phyloP scores from a whole-genome alignment of 2,329 filamentous ascomycete species.

The Talaromyces marneffei region DNA sequence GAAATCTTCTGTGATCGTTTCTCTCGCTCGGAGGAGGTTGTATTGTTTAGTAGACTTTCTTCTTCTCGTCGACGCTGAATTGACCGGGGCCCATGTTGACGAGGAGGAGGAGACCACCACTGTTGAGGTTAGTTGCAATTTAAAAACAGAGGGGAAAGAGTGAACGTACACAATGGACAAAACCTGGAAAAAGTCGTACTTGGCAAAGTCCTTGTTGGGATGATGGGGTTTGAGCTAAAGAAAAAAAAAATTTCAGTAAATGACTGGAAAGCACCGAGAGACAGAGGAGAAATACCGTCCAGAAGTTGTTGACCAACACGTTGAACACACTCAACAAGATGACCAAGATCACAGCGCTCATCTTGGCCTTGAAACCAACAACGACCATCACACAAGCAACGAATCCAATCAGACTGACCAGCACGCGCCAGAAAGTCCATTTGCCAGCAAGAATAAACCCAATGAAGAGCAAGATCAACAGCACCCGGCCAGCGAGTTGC shows the following conservation, averaged over 20 bases:
- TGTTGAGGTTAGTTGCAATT: slow-evolving; percentile 27
- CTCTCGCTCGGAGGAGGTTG: background rate
- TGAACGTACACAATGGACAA: slow-evolving; percentile 79
- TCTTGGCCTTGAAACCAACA: slow-evolving; percentile 99
- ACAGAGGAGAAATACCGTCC: slow-evolving; percentile 66
- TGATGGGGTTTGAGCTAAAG: slow-evolving; percentile 86
- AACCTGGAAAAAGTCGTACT: slow-evolving; percentile 99
- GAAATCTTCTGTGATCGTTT: background rate
- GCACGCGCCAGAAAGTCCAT: slow-evolving; percentile 82
- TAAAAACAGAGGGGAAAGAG: background rate
- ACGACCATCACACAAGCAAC: slow-evolving; percentile 97
- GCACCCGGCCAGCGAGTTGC: slow-evolving; percentile 89
- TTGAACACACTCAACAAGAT: slow-evolving; percentile 96
- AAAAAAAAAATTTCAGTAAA: background rate
- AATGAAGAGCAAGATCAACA: slow-evolving; percentile 95
- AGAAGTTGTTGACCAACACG: slow-evolving; percentile 98
- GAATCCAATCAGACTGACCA: slow-evolving; percentile 78
- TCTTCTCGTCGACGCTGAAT: slow-evolving; percentile 99
- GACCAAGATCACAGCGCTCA: slow-evolving; percentile 90
- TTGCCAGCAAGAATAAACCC: slow-evolving; percentile 94
- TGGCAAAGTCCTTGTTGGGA: slow-evolving; percentile 99
- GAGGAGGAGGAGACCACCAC: slow-evolving; percentile 84
- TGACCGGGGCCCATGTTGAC: slow-evolving; percentile 98
- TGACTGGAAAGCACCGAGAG: background rate
- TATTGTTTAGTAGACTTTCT: slow-evolving; percentile 86